Base-by-base conservation (phyloP, 1,284 basidiomycete genomes). In the Tremellales sp. region DNA sequence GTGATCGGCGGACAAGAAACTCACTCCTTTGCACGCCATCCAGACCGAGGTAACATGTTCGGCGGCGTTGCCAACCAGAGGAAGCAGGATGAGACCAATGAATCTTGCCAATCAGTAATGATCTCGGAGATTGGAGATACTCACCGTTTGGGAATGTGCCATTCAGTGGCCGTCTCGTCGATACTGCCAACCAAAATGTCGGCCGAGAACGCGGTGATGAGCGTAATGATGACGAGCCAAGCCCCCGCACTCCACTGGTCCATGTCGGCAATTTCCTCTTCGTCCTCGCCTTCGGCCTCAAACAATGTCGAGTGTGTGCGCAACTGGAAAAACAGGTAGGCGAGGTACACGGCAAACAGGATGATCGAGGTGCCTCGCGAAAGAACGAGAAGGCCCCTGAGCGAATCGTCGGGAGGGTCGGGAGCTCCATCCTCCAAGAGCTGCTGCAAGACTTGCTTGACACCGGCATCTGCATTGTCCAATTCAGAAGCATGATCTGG, bases 351-450 rank as follows among this genome's bases (percentile, higher is more conserved):
- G 23, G 80, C 57, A 8, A 97, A 79, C 17, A 97, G 78, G 43
- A 94, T 76, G 48, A 93, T 77, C 13, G 90, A 82, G 0, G 90
- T 93, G 40, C 89, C 89, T 40, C 89, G 79, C 4, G 89, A 92
- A 48, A 96, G 86, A 40, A 83, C 72, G 23, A 88, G 76, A 24
- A 93, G 75, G 6, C 87, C 87, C 6, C 47, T 53, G 47, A 73
- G 63, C 64, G 69, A 60, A 57, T 69, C 43, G 65, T 66, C 74
- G 24, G 60, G 29, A 0, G 62, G 64, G 52, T 64, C 62, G 11
- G 62, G 67, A 13, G 58, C 64, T 39, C 52, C 58, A 47, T 53
- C 61, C 19, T 53, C 61, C 17, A 57, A 23, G 21, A 60, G 39
- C 54, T 53, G 51, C n/a, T 52, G 58, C 17, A 57, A 21, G 24